Evolutionary conservation across 257 asterid genomes (phyloP).

Genomic region (Solanum sejunctum): DNA sequence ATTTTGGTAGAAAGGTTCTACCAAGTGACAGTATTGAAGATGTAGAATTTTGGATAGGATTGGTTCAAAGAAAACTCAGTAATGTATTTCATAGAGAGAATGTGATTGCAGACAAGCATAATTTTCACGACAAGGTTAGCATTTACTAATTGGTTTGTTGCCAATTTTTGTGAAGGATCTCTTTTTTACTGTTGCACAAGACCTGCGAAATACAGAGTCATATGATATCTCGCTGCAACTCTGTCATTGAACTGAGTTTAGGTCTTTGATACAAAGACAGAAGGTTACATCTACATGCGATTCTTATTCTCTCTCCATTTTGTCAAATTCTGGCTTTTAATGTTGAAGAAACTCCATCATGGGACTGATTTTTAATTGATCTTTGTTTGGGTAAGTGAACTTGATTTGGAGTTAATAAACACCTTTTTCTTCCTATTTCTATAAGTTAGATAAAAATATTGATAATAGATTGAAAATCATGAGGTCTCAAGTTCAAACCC

Average conservation of each 20-base stretch:
- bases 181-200: background rate
- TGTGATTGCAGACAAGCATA: conserved; percentile 28
- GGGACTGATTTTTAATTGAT: background rate
- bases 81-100: conserved; percentile 60
- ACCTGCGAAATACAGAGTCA: background rate
- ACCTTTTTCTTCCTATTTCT: background rate
- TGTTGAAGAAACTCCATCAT: background rate
- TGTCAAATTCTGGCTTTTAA: background rate
- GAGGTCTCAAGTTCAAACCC: background rate
- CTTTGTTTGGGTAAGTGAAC: background rate
- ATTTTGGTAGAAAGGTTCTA: conserved; percentile 56
- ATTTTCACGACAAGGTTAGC: conserved; percentile 39
- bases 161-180: background rate
- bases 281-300: background rate
- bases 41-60: conserved; percentile 67
- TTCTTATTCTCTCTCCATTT: background rate
- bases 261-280: background rate
- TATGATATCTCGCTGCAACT: background rate
- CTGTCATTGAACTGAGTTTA: background rate
- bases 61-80: conserved; percentile 51
- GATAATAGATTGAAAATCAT: background rate
- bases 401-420: background rate
- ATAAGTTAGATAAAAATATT: background rate
- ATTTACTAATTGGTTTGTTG: background rate
- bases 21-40: conserved; percentile 47